Evolutionary conservation across 805 yeast species (phyloP), one percentile per base, ranked within the genome.

Genomic region (Teunomyces atbi): DNA sequence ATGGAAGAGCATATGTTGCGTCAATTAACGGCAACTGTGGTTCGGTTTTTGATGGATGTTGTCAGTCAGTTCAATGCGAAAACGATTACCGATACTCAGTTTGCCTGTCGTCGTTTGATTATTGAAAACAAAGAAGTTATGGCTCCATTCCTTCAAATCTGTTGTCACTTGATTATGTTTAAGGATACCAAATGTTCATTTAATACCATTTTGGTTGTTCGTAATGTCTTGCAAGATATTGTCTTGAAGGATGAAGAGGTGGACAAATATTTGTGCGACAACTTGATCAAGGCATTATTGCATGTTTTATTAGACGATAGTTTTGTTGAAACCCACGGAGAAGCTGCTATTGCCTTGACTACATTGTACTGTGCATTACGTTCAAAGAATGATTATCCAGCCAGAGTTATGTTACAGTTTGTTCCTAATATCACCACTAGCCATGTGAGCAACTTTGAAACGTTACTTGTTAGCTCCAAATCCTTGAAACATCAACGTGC

Each of bases 1-100:
- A 85, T 94, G 87, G 97, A 92, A 55, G 99, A 94, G 62, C 96
- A 92, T 64, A 78, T 92, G 73, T 71, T 92, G 49, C 76, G 99
- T 55, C 98, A 94, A 62, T 77, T 94, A 33, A 91, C 98, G 0
- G 96, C 96, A 1, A 91, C 95, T 3, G 89, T 89, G 8, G 96
- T 86, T 45, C 74, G 97, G 48, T 75, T 91, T 59, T 66, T 94
- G 52, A 88, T 91, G 65, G 98, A 92, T 61, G 73, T 90, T 41
- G 86, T 87, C 27, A 95, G 96, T 1, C 97, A 91, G 63, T 77
- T 80, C 44, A 78, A 87, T 43, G 69, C 77, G 26, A 72, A 67
- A 57, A 70, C 65, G 13, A 61, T 81, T 42, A 73, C 79, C 21
- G 79, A 81, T 45, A 77, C 87, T 47, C 89, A 87, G 62, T 57